Evolutionary conservation across 2,329 filamentous ascomycete genomes (phyloP).

Genomic region (Alternaria triticina): DNA sequence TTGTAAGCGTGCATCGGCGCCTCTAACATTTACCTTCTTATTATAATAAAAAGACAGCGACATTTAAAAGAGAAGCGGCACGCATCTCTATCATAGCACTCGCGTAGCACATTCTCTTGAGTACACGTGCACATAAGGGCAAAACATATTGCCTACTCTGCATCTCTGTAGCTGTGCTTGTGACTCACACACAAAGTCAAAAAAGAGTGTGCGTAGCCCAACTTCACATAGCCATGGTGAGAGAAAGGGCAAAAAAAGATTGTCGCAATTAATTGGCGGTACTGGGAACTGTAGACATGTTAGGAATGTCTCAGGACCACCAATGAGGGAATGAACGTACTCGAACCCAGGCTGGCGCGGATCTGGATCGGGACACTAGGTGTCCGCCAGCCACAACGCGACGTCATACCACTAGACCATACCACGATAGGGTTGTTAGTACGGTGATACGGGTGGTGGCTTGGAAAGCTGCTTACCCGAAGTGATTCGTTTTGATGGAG

Average conservation of each 20-base stretch:
- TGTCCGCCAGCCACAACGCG: conserved; percentile 46
- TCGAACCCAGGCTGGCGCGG: conserved; percentile 49
- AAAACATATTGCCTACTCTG: not conserved
- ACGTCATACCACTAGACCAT: conserved; percentile 51
- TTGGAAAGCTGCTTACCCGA: conserved; percentile 9
- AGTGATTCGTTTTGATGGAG: conserved; percentile 23
- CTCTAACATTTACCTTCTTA: not conserved
- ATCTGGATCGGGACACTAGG: conserved; percentile 33
- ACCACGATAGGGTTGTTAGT: conserved; percentile 20
- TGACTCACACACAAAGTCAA: not conserved
- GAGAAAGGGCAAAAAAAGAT: conserved; percentile 20
- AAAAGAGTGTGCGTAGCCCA: not conserved
- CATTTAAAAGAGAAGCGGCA: not conserved
- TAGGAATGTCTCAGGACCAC: conserved; percentile 28
- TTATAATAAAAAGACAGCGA: not conserved
- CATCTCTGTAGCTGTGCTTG: not conserved
- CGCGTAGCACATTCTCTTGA: not conserved
- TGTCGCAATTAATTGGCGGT: conserved; percentile 33
- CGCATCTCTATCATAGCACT: not conserved
- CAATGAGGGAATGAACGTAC: conserved; percentile 31
- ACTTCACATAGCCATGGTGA: not conserved
- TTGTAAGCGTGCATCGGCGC: not conserved
- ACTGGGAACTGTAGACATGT: conserved; percentile 40
- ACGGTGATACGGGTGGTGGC: not conserved
- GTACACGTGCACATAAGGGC: not conserved